Percentiles rank a stretch among this genome's conserved stretches.
phyloP scores from a whole-genome alignment of 108 stramenopile genomes.

The Asterionellopsis glacialis region DNA sequence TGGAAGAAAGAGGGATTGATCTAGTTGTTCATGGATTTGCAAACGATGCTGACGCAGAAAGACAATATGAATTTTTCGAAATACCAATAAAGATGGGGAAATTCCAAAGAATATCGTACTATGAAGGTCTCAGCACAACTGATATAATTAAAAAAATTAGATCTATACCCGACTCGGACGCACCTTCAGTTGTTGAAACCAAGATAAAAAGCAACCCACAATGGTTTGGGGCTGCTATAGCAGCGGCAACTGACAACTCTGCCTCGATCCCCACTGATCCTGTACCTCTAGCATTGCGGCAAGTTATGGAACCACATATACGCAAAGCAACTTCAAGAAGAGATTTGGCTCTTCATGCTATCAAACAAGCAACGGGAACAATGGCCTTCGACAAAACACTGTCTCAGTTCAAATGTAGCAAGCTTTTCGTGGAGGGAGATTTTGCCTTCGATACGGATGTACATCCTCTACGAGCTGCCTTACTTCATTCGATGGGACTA shows the following conservation, averaged over 20 bases:
- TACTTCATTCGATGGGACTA: conserved; percentile 24
- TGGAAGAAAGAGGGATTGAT: conserved; percentile 54
- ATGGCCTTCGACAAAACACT: background rate
- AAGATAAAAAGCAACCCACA: conserved; percentile 23
- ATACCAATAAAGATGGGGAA: conserved; percentile 33
- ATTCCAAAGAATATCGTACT: conserved; percentile 59
- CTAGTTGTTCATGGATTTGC: conserved; percentile 77
- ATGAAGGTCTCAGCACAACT: conserved; percentile 49
- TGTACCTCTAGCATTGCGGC: conserved; percentile 9
- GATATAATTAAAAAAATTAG: conserved; percentile 47
- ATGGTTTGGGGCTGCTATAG: conserved; percentile 55
- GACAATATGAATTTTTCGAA: conserved; percentile 56
- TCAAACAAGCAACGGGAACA: conserved; percentile 30
- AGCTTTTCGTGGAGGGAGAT: conserved; percentile 19
- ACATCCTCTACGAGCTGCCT: conserved; percentile 22
- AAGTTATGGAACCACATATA: conserved; percentile 51
- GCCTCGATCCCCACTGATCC: conserved; percentile 28
- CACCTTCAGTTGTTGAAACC: background rate
- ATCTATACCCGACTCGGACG: background rate
- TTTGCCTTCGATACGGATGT: conserved; percentile 23
- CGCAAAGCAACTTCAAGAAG: conserved; percentile 34
- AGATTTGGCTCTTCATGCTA: conserved; percentile 33
- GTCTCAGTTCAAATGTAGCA: background rate
- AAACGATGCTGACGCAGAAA: conserved; percentile 42
- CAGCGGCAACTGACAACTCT: conserved; percentile 38